Percentiles rank a stretch among this genome's conserved stretches.
Evolutionary conservation across 2,329 filamentous ascomycete species (phyloP).

Genomic region (Hypoxylon sp.): DNA sequence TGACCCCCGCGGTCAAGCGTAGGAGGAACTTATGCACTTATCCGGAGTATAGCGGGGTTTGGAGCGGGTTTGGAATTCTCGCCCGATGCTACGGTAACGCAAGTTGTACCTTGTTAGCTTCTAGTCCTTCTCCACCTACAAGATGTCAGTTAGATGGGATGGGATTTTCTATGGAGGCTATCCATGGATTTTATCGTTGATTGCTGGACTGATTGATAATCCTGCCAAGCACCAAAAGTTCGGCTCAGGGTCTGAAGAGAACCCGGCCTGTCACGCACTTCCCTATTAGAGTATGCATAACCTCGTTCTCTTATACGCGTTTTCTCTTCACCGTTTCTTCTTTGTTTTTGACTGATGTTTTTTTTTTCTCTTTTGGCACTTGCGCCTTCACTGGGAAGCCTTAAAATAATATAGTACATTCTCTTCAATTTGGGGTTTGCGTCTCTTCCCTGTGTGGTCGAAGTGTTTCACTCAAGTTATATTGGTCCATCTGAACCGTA

Average conservation of each 20-base stretch:
- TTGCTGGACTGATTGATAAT: conserved; percentile 38
- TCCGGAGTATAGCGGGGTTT: conserved; percentile 9
- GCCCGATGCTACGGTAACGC: conserved; percentile 32
- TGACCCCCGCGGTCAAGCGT: neutral
- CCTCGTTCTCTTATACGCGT: conserved; percentile 6
- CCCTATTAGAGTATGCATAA: conserved; percentile 27
- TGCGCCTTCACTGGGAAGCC: conserved; percentile 1
- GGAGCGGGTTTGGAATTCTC: neutral
- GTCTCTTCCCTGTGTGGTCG: conserved; percentile 11
- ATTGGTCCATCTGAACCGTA: conserved; percentile 16
- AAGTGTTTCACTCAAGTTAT: conserved; percentile 8
- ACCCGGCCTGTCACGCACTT: conserved; percentile 7
- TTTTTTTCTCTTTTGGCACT: conserved; percentile 1
- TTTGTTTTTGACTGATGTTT: neutral
- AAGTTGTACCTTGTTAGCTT: conserved; percentile 21
- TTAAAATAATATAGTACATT: conserved; percentile 15
- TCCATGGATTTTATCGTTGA: conserved; percentile 10
- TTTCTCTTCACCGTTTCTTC: conserved; percentile 23
- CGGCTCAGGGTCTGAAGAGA: conserved; percentile 5
- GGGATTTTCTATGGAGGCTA: conserved; percentile 27
- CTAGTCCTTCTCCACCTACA: conserved; percentile 18
- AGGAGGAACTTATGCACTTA: conserved; percentile 14
- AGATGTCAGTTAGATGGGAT: conserved; percentile 25
- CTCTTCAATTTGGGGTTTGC: conserved; percentile 8
- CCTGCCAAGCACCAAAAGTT: conserved; percentile 25